phyloP scores from a whole-genome alignment of 148 eudicot genomes.

The Spergularia marina region DNA sequence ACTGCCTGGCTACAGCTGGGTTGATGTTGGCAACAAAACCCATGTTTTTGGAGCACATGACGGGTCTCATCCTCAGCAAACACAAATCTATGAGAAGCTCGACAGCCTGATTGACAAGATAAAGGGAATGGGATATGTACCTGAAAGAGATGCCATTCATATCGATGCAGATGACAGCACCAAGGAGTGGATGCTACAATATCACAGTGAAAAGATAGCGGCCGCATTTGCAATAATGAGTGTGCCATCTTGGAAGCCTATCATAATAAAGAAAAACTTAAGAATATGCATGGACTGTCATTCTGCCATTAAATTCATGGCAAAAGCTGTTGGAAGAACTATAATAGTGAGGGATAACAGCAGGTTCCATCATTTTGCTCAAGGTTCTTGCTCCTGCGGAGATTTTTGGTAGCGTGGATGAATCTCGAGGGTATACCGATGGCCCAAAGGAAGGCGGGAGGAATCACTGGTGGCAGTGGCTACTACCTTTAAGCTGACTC shows the following conservation, averaged over 20 bases:
- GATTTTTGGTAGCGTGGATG: constrained; percentile 34
- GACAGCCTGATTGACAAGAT: constrained; percentile 33
- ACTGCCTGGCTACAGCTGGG: constrained; percentile 58
- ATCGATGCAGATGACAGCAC: constrained; percentile 37
- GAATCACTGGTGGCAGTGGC: not conserved
- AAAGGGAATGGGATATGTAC: constrained; percentile 40
- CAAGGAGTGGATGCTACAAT: constrained; percentile 37
- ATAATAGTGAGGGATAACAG: constrained; percentile 49
- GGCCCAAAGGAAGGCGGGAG: not conserved
- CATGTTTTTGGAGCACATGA: constrained; percentile 51
- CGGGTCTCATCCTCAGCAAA: constrained; percentile 38
- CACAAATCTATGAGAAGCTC: constrained; percentile 38
- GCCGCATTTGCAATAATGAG: constrained; percentile 41
- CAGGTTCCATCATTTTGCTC: constrained; percentile 49
- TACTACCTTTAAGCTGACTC: too few relatives aligned
- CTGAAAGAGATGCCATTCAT: constrained; percentile 35
- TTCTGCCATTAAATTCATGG: constrained; percentile 42
- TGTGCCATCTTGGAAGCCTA: constrained; percentile 42
- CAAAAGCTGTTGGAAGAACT: constrained; percentile 39
- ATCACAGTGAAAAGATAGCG: constrained; percentile 52
- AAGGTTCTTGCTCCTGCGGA: constrained; percentile 48
- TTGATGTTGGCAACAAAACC: constrained; percentile 45
- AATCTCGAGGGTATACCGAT: not conserved
- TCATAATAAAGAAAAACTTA: constrained; percentile 46
- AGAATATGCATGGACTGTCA: constrained; percentile 51